These are phyloP conservation scores for Phytophthora multivora DNA, from an alignment of 352 stramenopile genomes.

Conservation along the genomic window DNA sequence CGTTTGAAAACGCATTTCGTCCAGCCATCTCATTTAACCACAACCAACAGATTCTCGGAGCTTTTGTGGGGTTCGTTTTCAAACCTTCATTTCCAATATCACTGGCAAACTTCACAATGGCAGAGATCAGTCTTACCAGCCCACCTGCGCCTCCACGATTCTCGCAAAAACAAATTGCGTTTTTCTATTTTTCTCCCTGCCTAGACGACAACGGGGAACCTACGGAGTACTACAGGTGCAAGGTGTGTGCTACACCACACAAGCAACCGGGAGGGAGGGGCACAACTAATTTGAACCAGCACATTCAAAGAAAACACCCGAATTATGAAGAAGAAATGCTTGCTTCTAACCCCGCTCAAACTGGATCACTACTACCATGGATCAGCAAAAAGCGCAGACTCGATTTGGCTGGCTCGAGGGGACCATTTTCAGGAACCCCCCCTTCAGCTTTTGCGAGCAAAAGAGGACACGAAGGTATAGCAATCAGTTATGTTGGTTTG, in stretches of 20 bases:
- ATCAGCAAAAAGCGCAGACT: slow-evolving; percentile 12
- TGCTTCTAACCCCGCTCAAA: neutral
- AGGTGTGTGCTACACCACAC: neutral
- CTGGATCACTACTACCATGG: slow-evolving; percentile 8
- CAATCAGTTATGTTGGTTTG: neutral
- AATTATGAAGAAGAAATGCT: slow-evolving; percentile 7
- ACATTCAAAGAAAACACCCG: slow-evolving; percentile 1
- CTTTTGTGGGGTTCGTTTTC: too few relatives aligned
- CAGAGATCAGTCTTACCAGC: neutral
- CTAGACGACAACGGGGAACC: neutral
- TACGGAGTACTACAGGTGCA: neutral
- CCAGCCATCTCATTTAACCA: too few relatives aligned
- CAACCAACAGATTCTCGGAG: too few relatives aligned
- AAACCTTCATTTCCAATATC: neutral
- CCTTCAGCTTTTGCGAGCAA: slow-evolving; percentile 9
- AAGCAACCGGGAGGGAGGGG: neutral
- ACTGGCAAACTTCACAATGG: neutral
- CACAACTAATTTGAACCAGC: slow-evolving; percentile 5
- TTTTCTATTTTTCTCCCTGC: neutral
- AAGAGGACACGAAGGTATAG: slow-evolving; percentile 2
- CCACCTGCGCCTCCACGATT: neutral
- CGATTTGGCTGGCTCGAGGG: slow-evolving; percentile 7
- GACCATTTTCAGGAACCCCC: slow-evolving; percentile 1
- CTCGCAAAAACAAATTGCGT: neutral
- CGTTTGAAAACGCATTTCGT: too few relatives aligned